A percentile compares a stretch with the other conserved stretches of the same genome.
Conservation (phyloP, 176 grass and related monocot species). For the Rhynchospora tenuis region DNA sequence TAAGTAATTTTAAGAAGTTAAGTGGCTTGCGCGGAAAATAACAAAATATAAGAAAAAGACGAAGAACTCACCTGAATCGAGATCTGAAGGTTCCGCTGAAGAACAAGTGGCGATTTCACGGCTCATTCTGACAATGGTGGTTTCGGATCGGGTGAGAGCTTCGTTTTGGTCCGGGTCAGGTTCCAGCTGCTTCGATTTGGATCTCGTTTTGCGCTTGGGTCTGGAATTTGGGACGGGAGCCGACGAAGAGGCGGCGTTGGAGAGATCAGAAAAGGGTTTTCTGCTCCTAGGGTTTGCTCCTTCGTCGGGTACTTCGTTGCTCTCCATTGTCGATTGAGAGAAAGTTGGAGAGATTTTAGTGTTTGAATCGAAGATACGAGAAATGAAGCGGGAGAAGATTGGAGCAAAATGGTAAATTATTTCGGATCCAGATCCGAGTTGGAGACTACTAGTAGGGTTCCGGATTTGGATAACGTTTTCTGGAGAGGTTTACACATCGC, state of each 20-base stretch:
- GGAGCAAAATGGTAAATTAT: neutral
- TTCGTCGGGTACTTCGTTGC: neutral
- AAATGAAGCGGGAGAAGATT: neutral
- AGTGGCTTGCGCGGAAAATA: neutral
- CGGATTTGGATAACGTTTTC: neutral
- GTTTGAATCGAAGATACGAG: neutral
- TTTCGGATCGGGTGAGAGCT: neutral
- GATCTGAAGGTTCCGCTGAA: neutral
- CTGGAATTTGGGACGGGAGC: neutral
- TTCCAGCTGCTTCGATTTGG: neutral
- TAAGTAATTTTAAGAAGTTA: neutral
- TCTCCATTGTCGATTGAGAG: neutral
- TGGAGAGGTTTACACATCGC: neutral
- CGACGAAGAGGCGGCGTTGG: constrained; percentile 4
- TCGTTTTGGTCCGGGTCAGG: neutral
- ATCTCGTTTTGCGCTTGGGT: neutral
- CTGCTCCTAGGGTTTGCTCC: neutral
- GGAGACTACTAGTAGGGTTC: neutral
- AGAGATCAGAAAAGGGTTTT: constrained; percentile 11
- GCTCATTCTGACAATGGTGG: neutral
- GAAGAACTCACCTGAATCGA: neutral
- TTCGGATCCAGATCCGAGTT: constrained; percentile 1
- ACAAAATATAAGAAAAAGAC: neutral
- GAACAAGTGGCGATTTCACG: constrained; percentile 6
- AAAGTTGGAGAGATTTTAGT: neutral